These are phyloP conservation scores for Talaromyces sp. DNA, from an alignment of 2,329 filamentous ascomycete species.

Conservation along the genomic window DNA sequence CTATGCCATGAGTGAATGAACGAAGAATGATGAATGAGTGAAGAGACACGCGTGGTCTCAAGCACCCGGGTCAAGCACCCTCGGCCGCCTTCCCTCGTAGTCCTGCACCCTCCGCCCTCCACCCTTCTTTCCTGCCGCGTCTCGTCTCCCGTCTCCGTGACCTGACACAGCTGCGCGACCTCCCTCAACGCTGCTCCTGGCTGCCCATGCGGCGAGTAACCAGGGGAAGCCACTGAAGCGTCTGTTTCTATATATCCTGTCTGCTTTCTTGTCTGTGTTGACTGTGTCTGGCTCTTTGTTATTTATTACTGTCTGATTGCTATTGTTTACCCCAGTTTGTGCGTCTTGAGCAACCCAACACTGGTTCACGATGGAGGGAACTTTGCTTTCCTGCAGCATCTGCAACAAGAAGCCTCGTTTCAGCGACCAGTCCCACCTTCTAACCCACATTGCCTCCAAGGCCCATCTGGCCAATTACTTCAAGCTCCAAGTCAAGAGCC, in stretches of 20 bases:
- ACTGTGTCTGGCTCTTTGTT: conserved; percentile 21
- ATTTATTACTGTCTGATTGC: conserved; percentile 16
- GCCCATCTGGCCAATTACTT: conserved; percentile 83
- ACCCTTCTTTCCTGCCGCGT: background rate
- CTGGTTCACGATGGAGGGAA: conserved; percentile 36
- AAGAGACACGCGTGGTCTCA: background rate
- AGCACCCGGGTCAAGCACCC: background rate
- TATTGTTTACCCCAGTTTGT: conserved; percentile 5
- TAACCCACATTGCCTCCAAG: conserved; percentile 90
- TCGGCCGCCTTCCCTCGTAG: background rate
- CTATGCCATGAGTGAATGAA: background rate
- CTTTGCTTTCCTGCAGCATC: conserved; percentile 73
- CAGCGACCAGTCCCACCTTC: conserved; percentile 83
- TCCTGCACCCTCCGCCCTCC: background rate
- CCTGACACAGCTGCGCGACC: conserved; percentile 1
- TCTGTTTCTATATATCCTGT: conserved; percentile 12
- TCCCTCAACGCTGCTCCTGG: background rate
- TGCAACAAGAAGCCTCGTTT: conserved; percentile 76
- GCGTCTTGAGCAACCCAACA: conserved; percentile 3
- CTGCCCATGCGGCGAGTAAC: conserved; percentile 1
- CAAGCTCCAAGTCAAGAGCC: conserved; percentile 68
- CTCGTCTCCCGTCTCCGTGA: background rate
- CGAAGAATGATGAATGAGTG: background rate
- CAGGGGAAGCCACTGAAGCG: conserved; percentile 10
- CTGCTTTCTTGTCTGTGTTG: conserved; percentile 19